A percentile compares a stretch with the other conserved stretches of the same genome.
phyloP scores from a whole-genome alignment of 148 eudicot species.

The Chenopodium album region DNA sequence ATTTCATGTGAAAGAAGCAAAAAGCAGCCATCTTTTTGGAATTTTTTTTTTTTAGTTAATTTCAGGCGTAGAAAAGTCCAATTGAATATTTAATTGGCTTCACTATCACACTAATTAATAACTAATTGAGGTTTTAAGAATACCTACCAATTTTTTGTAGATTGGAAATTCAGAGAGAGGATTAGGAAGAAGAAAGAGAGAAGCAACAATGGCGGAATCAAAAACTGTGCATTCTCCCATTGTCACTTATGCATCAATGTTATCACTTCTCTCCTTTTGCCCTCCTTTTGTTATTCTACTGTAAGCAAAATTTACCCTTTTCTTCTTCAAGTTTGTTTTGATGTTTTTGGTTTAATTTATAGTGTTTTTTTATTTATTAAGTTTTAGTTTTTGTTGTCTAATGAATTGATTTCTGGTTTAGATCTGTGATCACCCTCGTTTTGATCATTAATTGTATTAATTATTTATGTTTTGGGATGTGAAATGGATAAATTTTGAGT shows the following conservation, averaged over 20 bases:
- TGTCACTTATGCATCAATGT: constrained; percentile 76
- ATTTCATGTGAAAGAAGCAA: background rate
- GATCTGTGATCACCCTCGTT: constrained; percentile 4
- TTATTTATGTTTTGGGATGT: background rate
- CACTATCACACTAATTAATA: too few relatives aligned
- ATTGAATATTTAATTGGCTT: too few relatives aligned
- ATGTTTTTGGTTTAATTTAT: too few relatives aligned
- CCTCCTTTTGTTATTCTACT: constrained; percentile 93
- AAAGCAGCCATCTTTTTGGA: background rate
- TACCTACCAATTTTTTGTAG: background rate
- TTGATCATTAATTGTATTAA: background rate
- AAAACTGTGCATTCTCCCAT: constrained; percentile 78
- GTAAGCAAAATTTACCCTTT: constrained; percentile 37
- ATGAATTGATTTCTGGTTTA: background rate
- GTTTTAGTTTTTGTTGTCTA: background rate
- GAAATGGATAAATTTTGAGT: background rate
- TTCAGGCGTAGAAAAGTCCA: too few relatives aligned
- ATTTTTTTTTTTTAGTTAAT: too few relatives aligned
- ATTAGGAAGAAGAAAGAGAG: background rate
- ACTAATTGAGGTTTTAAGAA: too few relatives aligned
- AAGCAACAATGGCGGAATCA: constrained; percentile 42
- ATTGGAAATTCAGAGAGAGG: background rate
- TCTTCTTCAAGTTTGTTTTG: background rate
- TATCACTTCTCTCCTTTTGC: constrained; percentile 79
- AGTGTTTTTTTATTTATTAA: background rate